phyloP scores from a whole-genome alignment of 2,329 filamentous ascomycete species.

The Fusarium clavum region DNA sequence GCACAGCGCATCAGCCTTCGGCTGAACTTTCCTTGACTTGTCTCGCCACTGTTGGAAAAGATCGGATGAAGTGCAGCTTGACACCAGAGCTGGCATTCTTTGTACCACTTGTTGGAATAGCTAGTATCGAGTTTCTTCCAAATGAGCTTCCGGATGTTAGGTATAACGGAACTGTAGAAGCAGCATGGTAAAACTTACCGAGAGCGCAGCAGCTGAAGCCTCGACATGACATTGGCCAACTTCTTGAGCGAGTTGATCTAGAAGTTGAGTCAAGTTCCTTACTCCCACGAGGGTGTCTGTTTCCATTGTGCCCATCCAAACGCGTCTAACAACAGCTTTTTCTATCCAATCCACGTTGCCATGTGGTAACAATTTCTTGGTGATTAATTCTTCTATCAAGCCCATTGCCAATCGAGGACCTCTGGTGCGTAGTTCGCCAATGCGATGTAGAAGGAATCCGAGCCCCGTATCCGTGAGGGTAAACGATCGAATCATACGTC shows the following conservation, averaged over 20 bases:
- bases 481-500: conserved; percentile 69
- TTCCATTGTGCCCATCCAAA: conserved; percentile 71
- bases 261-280: conserved; percentile 42
- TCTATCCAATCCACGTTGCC: conserved; percentile 72
- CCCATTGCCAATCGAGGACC: conserved; percentile 61
- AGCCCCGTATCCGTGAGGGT: conserved; percentile 73
- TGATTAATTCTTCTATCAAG: conserved; percentile 73
- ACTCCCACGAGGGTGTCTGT: conserved; percentile 45
- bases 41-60: conserved; percentile 73
- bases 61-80: conserved; percentile 72
- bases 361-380: conserved; percentile 63
- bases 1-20: conserved; percentile 82
- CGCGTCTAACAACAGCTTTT: conserved; percentile 72
- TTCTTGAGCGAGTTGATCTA: conserved; percentile 54
- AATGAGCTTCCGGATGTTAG: conserved; percentile 67
- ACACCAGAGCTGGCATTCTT: conserved; percentile 76
- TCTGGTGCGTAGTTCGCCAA: conserved; percentile 71
- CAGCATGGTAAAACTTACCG: conserved; percentile 58
- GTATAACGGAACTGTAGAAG: neutral
- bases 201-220: conserved; percentile 75
- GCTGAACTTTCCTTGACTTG: conserved; percentile 74
- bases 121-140: conserved; percentile 81
- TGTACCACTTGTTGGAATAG: conserved; percentile 64
- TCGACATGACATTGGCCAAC: conserved; percentile 61
- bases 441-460: conserved; percentile 73